Percentiles rank a stretch among this genome's conserved stretches.
phyloP scores from a whole-genome alignment of 2,329 filamentous ascomycete species.

The Botrytis elliptica region DNA sequence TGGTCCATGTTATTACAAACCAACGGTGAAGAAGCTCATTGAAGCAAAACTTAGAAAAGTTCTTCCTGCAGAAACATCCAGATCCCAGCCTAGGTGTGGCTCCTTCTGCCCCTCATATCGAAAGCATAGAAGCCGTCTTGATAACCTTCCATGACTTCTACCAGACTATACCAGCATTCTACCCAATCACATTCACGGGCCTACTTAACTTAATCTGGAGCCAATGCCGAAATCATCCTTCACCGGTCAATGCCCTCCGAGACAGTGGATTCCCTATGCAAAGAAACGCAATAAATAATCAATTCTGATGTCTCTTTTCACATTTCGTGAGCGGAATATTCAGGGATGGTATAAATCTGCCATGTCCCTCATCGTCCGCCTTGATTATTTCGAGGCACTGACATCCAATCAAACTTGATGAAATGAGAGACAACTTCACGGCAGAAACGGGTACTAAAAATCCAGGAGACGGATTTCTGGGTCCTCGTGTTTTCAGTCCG shows the following conservation, averaged over 20 bases:
- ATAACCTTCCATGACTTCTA: conserved; percentile 21
- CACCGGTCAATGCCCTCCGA: conserved; percentile 19
- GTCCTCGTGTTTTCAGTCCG: conserved; percentile 17
- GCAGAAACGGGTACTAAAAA: conserved; percentile 14
- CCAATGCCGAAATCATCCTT: conserved; percentile 15
- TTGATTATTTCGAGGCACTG: not conserved
- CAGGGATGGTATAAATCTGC: conserved; percentile 17
- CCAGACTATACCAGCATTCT: conserved; percentile 4
- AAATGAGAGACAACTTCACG: conserved; percentile 17
- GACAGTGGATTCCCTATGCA: conserved; percentile 8
- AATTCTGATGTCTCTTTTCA: conserved; percentile 1
- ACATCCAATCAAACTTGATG: conserved; percentile 6
- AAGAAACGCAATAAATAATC: conserved; percentile 1
- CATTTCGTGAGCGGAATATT: conserved; percentile 16
- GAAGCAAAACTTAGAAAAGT: not conserved
- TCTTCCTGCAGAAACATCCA: conserved; percentile 13
- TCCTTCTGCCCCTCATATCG: conserved; percentile 13
- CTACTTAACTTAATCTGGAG: conserved; percentile 7
- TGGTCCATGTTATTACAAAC: not conserved
- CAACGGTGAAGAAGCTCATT: conserved; percentile 15
- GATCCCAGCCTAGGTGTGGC: conserved; percentile 2
- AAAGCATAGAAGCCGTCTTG: conserved; percentile 10
- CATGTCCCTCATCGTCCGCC: conserved; percentile 18
- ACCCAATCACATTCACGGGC: conserved; percentile 5
- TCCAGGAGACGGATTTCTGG: conserved; percentile 22